A percentile compares a stretch with the other conserved stretches of the same genome.
phyloP scores from a whole-genome alignment of 345 rosid species.

The Gossypium raimondii region DNA sequence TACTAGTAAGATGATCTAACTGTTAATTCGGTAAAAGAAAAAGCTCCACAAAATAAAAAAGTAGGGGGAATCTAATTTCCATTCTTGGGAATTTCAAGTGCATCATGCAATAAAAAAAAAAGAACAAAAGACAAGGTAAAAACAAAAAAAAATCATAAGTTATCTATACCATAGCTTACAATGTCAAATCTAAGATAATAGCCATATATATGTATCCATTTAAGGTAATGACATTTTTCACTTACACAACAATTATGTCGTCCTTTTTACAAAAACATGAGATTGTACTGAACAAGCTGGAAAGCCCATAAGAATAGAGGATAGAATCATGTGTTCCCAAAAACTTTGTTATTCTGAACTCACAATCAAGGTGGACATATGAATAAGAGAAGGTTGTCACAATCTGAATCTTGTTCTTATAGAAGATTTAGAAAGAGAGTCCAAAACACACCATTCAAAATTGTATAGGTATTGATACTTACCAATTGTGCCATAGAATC shows the following conservation, averaged over 20 bases:
- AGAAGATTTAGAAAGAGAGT: conserved; percentile 4
- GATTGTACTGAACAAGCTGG: conserved; percentile 92
- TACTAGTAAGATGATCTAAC: neutral
- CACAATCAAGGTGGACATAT: conserved; percentile 99
- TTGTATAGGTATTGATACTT: conserved; percentile 16
- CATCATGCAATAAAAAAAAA: neutral
- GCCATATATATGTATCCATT: neutral
- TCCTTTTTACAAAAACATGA: conserved; percentile 96
- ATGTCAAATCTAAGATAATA: neutral
- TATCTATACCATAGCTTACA: neutral
- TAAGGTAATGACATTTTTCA: conserved; percentile 20
- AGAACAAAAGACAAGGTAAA: neutral
- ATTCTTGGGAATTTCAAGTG: neutral
- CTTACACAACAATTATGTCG: conserved; percentile 89
- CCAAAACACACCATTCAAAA: conserved; percentile 6
- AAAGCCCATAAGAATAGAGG: conserved; percentile 94
- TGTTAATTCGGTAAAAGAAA: neutral
- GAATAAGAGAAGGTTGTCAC: conserved; percentile 25
- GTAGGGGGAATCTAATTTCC: neutral
- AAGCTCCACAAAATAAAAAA: neutral
- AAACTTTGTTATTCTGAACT: conserved; percentile 80
- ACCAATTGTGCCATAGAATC: conserved; percentile 96
- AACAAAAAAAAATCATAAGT: neutral
- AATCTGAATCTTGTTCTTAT: conserved; percentile 7
- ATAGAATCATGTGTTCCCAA: conserved; percentile 88